Base-by-base conservation (phyloP, 139 green algal genomes). In the Volvox reticuliferus region DNA sequence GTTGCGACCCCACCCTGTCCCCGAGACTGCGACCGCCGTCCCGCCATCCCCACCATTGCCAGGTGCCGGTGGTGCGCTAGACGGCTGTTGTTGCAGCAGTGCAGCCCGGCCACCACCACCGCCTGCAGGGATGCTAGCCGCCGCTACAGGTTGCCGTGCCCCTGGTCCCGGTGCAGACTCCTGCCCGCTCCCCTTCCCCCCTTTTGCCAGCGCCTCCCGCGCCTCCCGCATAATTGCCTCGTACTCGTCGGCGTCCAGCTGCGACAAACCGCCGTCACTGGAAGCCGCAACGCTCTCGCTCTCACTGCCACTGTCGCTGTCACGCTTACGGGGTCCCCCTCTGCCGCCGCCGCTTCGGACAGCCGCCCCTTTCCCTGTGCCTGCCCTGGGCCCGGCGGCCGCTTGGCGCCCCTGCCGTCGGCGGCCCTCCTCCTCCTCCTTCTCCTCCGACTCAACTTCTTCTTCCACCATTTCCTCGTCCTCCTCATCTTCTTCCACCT, bases 241-340 rank as follows among this genome's bases (percentile, higher is more conserved):
- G n/a, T 89, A 89, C 37, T 89, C 85, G 0, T 89, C 85, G 19
- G 26, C 28, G 44, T 89, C 85, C 69, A 89, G 44, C n/a, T 89
- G 69, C n/a, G 44, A 82, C 37, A 89, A 30, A 12, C 68, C 85
- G 35, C 44, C 69, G 13, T 77, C 81, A 55, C 62, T 87, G 79
- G 44, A 55, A 9, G 44, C 44, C 44, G 44, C 44, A 9, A 9
- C 44, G 44, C 44, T 55, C 33, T 36, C 77, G 77, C 77, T 26
- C 6, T 44, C 78, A 35, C 36, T 67, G 78, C 36, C 78, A 18
- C 36, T 35, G 36, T 26, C 78, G 78, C 78, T 65, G 78, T 24
- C 76, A 6, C 82, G 50, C 19, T 26, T 12, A 73, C 65, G 65
- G 21, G 65, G 9, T 28, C 65, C 65, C 6, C 21, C 65, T 73